Base-by-base conservation (phyloP, 345 rosid species). In the Hibiscus mutabilis region DNA sequence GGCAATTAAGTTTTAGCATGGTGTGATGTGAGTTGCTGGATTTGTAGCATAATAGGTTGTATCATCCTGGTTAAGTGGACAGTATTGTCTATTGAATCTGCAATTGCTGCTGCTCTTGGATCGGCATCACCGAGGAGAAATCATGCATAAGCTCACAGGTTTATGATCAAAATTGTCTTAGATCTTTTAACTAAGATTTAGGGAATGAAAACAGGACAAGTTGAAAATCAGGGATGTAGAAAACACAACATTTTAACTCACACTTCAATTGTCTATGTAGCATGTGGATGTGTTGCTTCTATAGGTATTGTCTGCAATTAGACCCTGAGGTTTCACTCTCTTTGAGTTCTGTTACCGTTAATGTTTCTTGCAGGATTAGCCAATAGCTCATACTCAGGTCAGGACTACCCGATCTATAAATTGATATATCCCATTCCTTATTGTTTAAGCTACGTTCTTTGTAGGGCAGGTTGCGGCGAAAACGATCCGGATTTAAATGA, bases 391-490 rank as follows among this genome's bases (percentile, higher is more conserved):
- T 65, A 42, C 53, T 65, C 69, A 13, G 69, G 69, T 65, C n/a
- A 64, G 53, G 40, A 29, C 3, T 64, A 19, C 35, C 35, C 35
- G 7, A 33, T 33, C 35, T 33, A 1, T 1, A 8, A 8, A 6
- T 31, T 37, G 42, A 37, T 42, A 42, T 42, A 42, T 42, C 46
- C 14, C 46, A 14, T 22, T 66, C 3, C 35, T 14, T 44, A 16
- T 44, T 14, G 0, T 6, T 14, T 12, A 46, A 66, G n/a, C 16
- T n/a, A 18, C 14, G 27, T 6, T 37, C 3, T 19, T 74, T 11
- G 3, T 15, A 12, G 3, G 35, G 68, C 84, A 85, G 86, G 77
- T 29, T 82, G 88, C 40, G 77, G 80, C 24, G 62, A 65, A 46
- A 25, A 63, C 7, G 77, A 77, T 77, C 83, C 81, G 14, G 78